phyloP scores from a whole-genome alignment of 148 eudicot genomes.

The Dysphania ambrosioides region DNA sequence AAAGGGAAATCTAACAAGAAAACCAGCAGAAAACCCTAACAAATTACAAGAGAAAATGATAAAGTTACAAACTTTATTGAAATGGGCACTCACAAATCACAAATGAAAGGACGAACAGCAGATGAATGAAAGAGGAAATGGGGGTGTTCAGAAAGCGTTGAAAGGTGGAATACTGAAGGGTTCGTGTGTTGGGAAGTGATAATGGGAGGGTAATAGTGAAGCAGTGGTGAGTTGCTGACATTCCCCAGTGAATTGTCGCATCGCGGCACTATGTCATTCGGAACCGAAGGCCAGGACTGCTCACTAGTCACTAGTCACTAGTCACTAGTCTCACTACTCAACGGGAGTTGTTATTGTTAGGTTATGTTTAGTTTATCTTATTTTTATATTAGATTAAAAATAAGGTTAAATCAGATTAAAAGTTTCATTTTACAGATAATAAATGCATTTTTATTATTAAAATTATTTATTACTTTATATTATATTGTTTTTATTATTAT shows the following conservation, averaged over 20 bases:
- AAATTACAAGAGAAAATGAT: not conserved
- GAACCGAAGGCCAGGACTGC: not conserved
- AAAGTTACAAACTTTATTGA: not conserved
- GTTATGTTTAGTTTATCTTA: too few relatives aligned
- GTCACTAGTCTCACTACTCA: too few relatives aligned
- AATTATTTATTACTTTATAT: too few relatives aligned
- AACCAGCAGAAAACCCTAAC: not conserved
- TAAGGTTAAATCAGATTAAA: too few relatives aligned
- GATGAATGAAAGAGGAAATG: not conserved
- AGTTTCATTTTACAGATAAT: too few relatives aligned
- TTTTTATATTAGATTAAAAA: too few relatives aligned
- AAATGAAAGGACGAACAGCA: not conserved
- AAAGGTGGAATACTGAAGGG: not conserved
- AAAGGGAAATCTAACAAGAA: not conserved
- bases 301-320: too few relatives aligned
- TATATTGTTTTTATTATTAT: too few relatives aligned
- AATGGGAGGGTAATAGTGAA: not conserved
- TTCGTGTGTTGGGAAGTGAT: not conserved
- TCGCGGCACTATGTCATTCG: conserved; percentile 6
- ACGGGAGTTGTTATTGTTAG: too few relatives aligned
- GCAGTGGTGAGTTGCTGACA: not conserved
- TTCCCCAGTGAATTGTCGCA: conserved; percentile 5
- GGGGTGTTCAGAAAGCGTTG: not conserved
- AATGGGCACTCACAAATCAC: conserved; percentile 25
- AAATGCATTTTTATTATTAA: too few relatives aligned